Conservation (phyloP, 2,329 filamentous ascomycete genomes). For the Sclerotinia minor region DNA sequence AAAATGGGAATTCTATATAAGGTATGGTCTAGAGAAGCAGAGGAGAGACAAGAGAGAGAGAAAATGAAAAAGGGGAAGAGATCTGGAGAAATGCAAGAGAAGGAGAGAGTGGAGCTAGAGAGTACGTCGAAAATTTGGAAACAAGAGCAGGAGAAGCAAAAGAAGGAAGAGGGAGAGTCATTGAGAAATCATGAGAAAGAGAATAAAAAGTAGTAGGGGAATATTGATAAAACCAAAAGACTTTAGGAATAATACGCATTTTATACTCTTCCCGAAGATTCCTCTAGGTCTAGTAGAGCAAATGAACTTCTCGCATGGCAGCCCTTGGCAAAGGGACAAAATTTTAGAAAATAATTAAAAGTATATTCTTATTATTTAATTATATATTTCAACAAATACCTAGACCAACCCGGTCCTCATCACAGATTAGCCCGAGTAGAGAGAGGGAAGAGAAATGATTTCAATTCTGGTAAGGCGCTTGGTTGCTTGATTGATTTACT, state of each 20-base stretch:
- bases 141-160: constrained; percentile 27
- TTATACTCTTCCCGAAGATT: background rate
- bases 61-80: constrained; percentile 11
- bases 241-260: background rate
- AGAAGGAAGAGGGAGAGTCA: constrained; percentile 27
- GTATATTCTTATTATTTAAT: too few relatives aligned
- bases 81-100: background rate
- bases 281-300: background rate
- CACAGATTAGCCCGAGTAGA: too few relatives aligned
- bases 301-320: constrained; percentile 18
- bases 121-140: constrained; percentile 19
- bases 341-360: too few relatives aligned
- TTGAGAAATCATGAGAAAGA: constrained; percentile 28
- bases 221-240: background rate
- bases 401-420: too few relatives aligned
- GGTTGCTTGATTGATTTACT: too few relatives aligned
- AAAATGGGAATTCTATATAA: constrained; percentile 24
- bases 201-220: constrained; percentile 25
- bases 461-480: too few relatives aligned
- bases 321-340: constrained; percentile 25
- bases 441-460: too few relatives aligned
- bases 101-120: constrained; percentile 15
- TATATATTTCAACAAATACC: too few relatives aligned
- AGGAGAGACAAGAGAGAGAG: constrained; percentile 23
- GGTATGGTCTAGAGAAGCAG: constrained; percentile 26